Evolutionary conservation across 192 early-diverging fungal species (phyloP), one percentile per base, ranked within the genome.

Genomic region (Pecoramyces ruminantium): DNA sequence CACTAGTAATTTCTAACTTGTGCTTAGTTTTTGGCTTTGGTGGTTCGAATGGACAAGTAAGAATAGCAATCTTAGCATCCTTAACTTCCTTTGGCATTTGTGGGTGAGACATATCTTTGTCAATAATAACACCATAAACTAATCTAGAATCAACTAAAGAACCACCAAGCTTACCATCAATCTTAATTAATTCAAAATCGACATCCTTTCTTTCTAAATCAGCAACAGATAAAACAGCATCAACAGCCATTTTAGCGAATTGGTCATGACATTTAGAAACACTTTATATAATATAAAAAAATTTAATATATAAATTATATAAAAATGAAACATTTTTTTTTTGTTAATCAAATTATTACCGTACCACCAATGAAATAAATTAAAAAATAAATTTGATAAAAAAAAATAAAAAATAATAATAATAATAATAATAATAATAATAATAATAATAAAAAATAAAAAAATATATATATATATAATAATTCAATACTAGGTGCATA

Each of bases 21-120:
- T 98, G 98, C 93, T 99, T 99, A 84, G 98, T 99, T 89, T 99
- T 99, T 86, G 98, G 98, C 90, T 98, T 97, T 82, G 98, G 98
- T 77, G 98, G 97, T 89, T 99, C 98, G 86, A 99, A 99, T 38
- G 98, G 93, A 87, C 98, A 99, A 39, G 98, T 99, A 67, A 99
- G 87, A 82, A 99, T 99, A 40, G 98, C 98, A 81, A 99, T 94
- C 87, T 94, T 95, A 86, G 96, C 97, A 82, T 99, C 93, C 42
- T 89, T 88, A 80, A 99, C 90, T 85, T 96, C 96, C 83, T 96
- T 96, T 38, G 95, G 95, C 98, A 99, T 99, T 88, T 99, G 98
- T 40, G 97, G 97, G 86, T 99, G 98, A 38, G 97, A 97, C 88
- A 99, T 95, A 86, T 99, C 98, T 90, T 99, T 99, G 88, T 99